Base-by-base conservation (phyloP, 129 eudicot species). In the Kitagawia praeruptora region DNA sequence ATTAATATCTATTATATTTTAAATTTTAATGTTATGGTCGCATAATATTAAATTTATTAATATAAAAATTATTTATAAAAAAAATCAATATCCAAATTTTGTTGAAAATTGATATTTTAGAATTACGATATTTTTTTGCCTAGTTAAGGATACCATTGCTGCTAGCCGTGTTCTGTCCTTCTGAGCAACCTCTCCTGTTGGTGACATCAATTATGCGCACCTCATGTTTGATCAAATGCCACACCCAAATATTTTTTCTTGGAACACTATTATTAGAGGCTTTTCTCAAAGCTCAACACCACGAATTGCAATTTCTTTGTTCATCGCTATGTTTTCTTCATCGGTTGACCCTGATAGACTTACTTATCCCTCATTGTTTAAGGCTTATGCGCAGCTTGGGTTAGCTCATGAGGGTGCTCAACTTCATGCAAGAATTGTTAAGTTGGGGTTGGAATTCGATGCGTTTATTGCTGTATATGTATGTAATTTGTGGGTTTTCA, bases 341-440 rank as follows among this genome's bases (percentile, higher is more conserved):
- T 9, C 40, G 9, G 64, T 86, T 3, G 81, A 78, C 8, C 96
- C 97, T 2, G 74, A 85, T 3, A 78, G 80, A 79, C 87, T 85
- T 46, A 91, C 98, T 69, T 93, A 93, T 76, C 98, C 98, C 44
- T 91, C 93, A 3, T 82, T 93, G 58, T 91, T 91, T 70, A 91
- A 87, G 84, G 94, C 96, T 45, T 93, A 81, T 81, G 78, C 92
- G 74, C 87, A 83, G 42, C 79, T 89, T 37, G 90, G 96, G 13
- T 46, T 86, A 18, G 84, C 84, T 0, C 38, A n/a, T 75, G 39
- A 80, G 44, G 98, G 98, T 66, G 88, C 85, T 81, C 93, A 91
- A 58, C 89, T 91, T 75, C 98, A 91, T 85, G 98, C 92, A 3
- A 89, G 90, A 39, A 44, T 91, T 64, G 31, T 87, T 13, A 93